phyloP scores from a whole-genome alignment of 1,284 basidiomycete genomes.

The Boletellus dicymbophilus region DNA sequence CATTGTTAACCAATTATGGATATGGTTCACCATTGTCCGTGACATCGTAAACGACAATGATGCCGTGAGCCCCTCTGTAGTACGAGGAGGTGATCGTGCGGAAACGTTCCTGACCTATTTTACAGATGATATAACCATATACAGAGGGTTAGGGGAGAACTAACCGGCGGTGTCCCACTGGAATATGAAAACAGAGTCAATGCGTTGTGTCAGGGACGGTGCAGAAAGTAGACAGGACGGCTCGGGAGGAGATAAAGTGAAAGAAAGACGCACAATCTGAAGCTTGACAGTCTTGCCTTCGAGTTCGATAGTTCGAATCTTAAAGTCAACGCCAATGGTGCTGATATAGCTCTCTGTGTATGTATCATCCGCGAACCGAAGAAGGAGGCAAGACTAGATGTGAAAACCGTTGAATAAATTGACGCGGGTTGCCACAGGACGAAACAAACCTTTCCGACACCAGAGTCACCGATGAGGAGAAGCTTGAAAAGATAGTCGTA shows the following conservation, averaged over 20 bases:
- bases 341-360: slow-evolving; percentile 99
- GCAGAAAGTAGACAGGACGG: neutral
- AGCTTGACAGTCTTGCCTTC: slow-evolving; percentile 99
- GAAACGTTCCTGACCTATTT: slow-evolving; percentile 91
- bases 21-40: slow-evolving; percentile 84
- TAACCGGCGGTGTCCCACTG: slow-evolving; percentile 94
- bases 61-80: slow-evolving; percentile 96
- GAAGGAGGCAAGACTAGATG: slow-evolving; percentile 89
- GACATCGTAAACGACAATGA: slow-evolving; percentile 99
- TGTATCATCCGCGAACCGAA: slow-evolving; percentile 99
- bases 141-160: neutral
- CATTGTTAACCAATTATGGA: neutral
- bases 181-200: slow-evolving; percentile 19
- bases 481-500: slow-evolving; percentile 99
- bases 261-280: slow-evolving; percentile 84
- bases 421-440: slow-evolving; percentile 9
- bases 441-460: slow-evolving; percentile 87
- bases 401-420: slow-evolving; percentile 13
- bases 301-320: slow-evolving; percentile 99
- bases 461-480: slow-evolving; percentile 90
- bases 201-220: neutral
- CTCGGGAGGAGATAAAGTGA: neutral
- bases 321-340: slow-evolving; percentile 99
- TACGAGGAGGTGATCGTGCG: slow-evolving; percentile 97
- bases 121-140: neutral